Percentiles rank a stretch among this genome's conserved stretches.
Conservation (phyloP, 2,329 filamentous ascomycete species). For the Venturia asperata region DNA sequence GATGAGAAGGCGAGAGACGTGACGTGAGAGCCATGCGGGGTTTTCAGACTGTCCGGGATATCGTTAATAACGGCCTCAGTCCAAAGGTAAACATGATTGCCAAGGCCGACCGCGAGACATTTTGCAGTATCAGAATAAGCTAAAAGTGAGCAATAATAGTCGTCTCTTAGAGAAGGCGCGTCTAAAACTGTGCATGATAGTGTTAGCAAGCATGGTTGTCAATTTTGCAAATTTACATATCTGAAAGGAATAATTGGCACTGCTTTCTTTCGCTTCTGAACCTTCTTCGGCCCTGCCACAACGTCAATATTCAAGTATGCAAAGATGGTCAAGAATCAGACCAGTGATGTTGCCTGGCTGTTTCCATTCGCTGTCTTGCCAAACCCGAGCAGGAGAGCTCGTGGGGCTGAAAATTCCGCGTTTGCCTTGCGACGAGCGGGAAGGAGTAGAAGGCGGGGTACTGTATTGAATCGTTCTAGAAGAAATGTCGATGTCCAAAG, state of each 20-base stretch:
- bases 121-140: conserved; percentile 72
- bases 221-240: conserved; percentile 39
- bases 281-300: conserved; percentile 22
- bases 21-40: conserved; percentile 50
- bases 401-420: neutral
- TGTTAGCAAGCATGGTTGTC: conserved; percentile 11
- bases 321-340: conserved; percentile 20
- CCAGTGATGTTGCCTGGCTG: conserved; percentile 26
- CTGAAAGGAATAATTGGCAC: conserved; percentile 72
- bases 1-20: conserved; percentile 92
- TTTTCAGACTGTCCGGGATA: conserved; percentile 47
- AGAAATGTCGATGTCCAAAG: conserved; percentile 62
- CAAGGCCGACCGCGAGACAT: conserved; percentile 76
- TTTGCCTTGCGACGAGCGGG: neutral
- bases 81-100: conserved; percentile 78
- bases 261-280: conserved; percentile 30
- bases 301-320: conserved; percentile 25
- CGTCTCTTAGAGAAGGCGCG: conserved; percentile 80
- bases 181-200: conserved; percentile 62
- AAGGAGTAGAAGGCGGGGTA: conserved; percentile 1
- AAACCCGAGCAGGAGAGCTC: conserved; percentile 25
- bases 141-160: conserved; percentile 90
- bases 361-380: conserved; percentile 38
- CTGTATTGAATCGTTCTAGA: conserved; percentile 10
- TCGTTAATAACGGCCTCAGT: conserved; percentile 66